phyloP scores from a whole-genome alignment of 352 stramenopile genomes.

The Phytophthora cajani region DNA sequence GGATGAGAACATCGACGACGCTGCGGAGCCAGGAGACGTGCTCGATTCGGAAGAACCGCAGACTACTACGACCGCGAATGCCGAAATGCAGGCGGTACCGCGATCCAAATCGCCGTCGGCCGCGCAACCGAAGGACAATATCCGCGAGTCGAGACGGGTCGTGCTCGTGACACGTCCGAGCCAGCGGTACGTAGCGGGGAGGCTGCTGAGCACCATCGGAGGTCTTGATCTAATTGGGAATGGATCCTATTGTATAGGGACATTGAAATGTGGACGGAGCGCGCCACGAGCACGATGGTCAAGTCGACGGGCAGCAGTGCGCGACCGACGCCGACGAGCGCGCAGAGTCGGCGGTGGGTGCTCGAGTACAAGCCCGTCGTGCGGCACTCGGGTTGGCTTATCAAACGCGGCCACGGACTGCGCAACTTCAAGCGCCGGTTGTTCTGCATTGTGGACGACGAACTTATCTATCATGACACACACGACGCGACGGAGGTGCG shows the following conservation, averaged over 20 bases:
- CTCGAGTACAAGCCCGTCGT: conserved; percentile 88
- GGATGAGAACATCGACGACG: conserved; percentile 15
- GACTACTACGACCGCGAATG: neutral
- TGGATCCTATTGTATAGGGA: conserved; percentile 47
- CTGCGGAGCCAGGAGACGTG: conserved; percentile 10
- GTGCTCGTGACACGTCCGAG: conserved; percentile 80
- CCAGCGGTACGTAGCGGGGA: conserved; percentile 50
- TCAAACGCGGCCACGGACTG: conserved; percentile 82
- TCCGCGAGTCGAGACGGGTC: conserved; percentile 52
- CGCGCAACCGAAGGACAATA: conserved; percentile 21
- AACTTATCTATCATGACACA: conserved; percentile 87
- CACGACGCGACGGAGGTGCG: conserved; percentile 82
- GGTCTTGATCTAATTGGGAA: conserved; percentile 15
- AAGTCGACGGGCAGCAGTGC: conserved; percentile 56
- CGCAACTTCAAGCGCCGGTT: conserved; percentile 87
- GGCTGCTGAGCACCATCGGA: conserved; percentile 4
- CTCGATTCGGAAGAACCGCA: conserved; percentile 14
- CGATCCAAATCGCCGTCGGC: conserved; percentile 10
- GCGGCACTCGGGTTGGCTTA: conserved; percentile 85
- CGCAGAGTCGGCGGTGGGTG: conserved; percentile 72
- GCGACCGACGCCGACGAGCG: conserved; percentile 52
- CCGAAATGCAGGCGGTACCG: conserved; percentile 9
- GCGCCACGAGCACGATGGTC: conserved; percentile 78
- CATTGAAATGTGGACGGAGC: conserved; percentile 84
- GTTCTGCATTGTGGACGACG: conserved; percentile 87